Percentiles rank a stretch among this genome's conserved stretches.
These are phyloP conservation scores for Aspergillus hortae DNA, from an alignment of 2,329 filamentous ascomycete species.

Conservation along the genomic window DNA sequence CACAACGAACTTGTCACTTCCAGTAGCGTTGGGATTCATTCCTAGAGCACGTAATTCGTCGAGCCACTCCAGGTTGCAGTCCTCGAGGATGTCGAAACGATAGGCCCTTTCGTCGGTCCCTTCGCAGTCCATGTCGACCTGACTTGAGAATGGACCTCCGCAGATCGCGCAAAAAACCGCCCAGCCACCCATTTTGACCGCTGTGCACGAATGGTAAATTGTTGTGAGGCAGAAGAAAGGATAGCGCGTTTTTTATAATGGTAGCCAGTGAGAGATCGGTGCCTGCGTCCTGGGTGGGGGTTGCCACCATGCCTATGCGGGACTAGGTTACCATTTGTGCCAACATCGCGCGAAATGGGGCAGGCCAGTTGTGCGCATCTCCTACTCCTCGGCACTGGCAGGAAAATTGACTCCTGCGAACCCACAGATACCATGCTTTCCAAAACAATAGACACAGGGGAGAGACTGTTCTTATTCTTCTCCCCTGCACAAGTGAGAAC, in stretches of 20 bases:
- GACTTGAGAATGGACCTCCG: constrained; percentile 4
- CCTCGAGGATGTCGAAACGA: constrained; percentile 4
- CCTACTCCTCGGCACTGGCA: no score
- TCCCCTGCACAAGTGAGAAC: no score
- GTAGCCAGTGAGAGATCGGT: background rate
- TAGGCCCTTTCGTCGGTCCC: constrained; percentile 2
- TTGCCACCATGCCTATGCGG: background rate
- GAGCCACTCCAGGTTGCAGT: constrained; percentile 4
- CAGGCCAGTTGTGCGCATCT: background rate
- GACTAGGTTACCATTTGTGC: background rate
- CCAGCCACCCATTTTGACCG: constrained; percentile 3
- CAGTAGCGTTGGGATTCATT: background rate
- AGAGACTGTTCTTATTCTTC: no score
- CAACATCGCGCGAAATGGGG: background rate
- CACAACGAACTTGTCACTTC: constrained; percentile 1
- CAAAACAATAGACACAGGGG: no score
- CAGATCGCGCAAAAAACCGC: constrained; percentile 2
- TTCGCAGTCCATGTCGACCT: constrained; percentile 5
- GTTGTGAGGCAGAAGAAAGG: background rate
- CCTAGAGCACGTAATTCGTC: constrained; percentile 3
- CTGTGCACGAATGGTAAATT: background rate
- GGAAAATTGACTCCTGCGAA: no score
- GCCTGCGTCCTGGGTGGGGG: background rate
- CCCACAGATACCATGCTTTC: no score
- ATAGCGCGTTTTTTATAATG: background rate